Conservation (phyloP, 139 green algal genomes). For the Micractinium conductrix region DNA sequence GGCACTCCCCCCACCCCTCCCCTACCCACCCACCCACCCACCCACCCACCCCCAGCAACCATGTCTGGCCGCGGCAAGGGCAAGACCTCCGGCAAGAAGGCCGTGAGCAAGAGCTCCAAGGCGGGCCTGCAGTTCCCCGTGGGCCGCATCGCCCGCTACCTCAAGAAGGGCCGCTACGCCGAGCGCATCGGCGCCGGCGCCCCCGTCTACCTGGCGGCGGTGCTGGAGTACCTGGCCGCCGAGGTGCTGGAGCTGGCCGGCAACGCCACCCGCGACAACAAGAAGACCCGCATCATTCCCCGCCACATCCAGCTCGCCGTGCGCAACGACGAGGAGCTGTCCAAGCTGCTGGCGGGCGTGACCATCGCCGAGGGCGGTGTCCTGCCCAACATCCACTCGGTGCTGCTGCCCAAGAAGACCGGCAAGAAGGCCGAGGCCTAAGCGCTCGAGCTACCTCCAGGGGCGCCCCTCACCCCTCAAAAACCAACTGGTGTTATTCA, state of each 20-base stretch:
- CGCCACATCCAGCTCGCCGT: slow-evolving; percentile 93
- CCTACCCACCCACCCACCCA: too few relatives aligned
- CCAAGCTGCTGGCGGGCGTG: slow-evolving; percentile 86
- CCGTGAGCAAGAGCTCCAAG: slow-evolving; percentile 83
- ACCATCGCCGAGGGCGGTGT: slow-evolving; percentile 89
- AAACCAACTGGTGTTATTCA: too few relatives aligned
- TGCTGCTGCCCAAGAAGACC: slow-evolving; percentile 89
- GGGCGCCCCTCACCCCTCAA: too few relatives aligned
- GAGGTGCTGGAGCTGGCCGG: slow-evolving; percentile 66
- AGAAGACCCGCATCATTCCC: slow-evolving; percentile 91
- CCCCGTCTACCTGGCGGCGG: slow-evolving; percentile 44
- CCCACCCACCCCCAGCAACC: too few relatives aligned
- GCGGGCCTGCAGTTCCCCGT: slow-evolving; percentile 92
- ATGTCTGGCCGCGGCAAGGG: slow-evolving; percentile 74
- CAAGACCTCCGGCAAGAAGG: slow-evolving; percentile 79
- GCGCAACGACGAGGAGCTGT: slow-evolving; percentile 95
- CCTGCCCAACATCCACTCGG: slow-evolving; percentile 89
- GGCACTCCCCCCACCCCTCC: too few relatives aligned
- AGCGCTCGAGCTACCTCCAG: too few relatives aligned
- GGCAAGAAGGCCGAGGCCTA: slow-evolving; percentile 69
- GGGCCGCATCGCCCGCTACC: slow-evolving; percentile 83
- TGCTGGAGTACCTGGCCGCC: slow-evolving; percentile 73
- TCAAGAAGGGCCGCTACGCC: slow-evolving; percentile 89
- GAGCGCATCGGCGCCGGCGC: slow-evolving; percentile 36
- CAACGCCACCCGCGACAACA: slow-evolving; percentile 90